Conservation (phyloP, 768 basidiomycete species). For the Strobilomyces echinocephalus region DNA sequence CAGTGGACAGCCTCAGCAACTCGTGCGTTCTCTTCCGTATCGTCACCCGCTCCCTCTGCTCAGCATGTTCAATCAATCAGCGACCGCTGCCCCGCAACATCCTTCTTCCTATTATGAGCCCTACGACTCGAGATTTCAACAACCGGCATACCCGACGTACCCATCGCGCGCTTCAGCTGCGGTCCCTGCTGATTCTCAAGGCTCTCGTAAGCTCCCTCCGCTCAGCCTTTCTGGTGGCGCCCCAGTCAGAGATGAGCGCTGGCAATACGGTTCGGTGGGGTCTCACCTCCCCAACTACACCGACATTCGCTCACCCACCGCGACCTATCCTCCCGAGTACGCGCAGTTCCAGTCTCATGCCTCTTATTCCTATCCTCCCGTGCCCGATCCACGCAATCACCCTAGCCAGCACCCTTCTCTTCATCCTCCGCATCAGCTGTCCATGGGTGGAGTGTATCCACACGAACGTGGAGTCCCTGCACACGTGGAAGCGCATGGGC, state of each 20-base stretch:
- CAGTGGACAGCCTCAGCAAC: constrained; percentile 36
- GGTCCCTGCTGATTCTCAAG: constrained; percentile 43
- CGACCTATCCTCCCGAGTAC: constrained; percentile 56
- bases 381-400: constrained; percentile 36
- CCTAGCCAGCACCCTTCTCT: constrained; percentile 22
- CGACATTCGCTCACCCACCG: constrained; percentile 60
- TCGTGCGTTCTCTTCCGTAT: constrained; percentile 31
- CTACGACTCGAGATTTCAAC: constrained; percentile 48
- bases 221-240: constrained; percentile 39
- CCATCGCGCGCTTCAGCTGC: constrained; percentile 46
- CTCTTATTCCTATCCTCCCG: constrained; percentile 30
- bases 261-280: constrained; percentile 39
- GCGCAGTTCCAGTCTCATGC: constrained; percentile 39
- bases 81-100: constrained; percentile 44
- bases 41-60: constrained; percentile 1
- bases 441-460: constrained; percentile 24
- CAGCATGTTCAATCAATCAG: constrained; percentile 6
- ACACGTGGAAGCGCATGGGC: constrained; percentile 35
- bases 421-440: constrained; percentile 28
- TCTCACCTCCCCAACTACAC: constrained; percentile 34
- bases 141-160: constrained; percentile 41
- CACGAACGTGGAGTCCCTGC: constrained; percentile 35
- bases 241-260: constrained; percentile 47
- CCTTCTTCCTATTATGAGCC: constrained; percentile 51
- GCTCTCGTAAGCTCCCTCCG: constrained; percentile 58